Evolutionary conservation across 768 basidiomycete genomes (phyloP), one percentile per base, ranked within the genome.

Genomic region (Mrakia frigida): DNA sequence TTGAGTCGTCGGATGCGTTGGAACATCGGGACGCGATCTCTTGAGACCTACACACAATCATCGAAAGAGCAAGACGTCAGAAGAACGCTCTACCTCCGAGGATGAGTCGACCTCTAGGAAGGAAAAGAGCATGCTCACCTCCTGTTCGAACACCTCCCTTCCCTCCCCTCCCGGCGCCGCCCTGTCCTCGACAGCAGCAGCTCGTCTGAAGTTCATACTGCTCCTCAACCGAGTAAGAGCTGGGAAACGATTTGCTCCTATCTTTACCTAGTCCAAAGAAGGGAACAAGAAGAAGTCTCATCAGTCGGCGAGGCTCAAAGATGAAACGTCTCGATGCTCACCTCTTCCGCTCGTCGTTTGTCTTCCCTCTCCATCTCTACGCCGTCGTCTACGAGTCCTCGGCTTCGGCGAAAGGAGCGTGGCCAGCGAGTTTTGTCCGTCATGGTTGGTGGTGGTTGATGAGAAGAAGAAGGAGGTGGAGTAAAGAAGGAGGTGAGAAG

Each of bases 351-450:
- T 23, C 7, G 31, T 13, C 25, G 25, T 23, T 37, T 21, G 21
- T n/a, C 65, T 68, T 67, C 63, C 28, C 31, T 37, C 31, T 35
- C 31, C 25, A n/a, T 35, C 33, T 68, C 37, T 3, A 39, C 65
- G 0, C 10, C 37, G 23, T 68, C 37, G 3, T 39, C 25, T 43
- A 39, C 65, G 23, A 14, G 35, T 18, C 35, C 39, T n/a, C 37
- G 65, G 25, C 65, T 11, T 65, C 63, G 37, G 56, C 65, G 39
- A 18, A 68, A 39, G 39, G 21, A 37, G 25, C 1, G 35, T 0
- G 37, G 65, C 65, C 65, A 68, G 37, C 65, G 65, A 14, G 65
- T 68, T 23, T 41, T 68, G 65, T 68, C 65, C 21, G 37, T 68
- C 65, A 14, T 21, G 3, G 46, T 18, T 9, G 16, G 46, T 63